Conservation (phyloP, 371 early-diverging fungal genomes). For the Mortierella sp. region DNA sequence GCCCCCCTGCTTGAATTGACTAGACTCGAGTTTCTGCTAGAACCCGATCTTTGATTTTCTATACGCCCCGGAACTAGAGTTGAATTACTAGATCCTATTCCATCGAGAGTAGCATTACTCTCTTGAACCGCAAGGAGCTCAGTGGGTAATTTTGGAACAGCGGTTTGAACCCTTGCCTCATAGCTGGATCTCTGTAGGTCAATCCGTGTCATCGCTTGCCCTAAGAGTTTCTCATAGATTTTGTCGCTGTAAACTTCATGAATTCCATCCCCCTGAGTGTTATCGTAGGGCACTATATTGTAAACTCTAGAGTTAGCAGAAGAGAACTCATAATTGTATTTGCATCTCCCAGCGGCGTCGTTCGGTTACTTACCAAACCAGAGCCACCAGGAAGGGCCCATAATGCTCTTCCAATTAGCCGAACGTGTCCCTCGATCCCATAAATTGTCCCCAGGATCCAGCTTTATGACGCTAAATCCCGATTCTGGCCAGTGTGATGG, state of each 20-base stretch:
- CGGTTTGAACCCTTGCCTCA: neutral
- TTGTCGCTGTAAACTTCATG: slow-evolving; percentile 63
- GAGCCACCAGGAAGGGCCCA: slow-evolving; percentile 60
- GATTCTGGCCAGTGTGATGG: slow-evolving; percentile 8
- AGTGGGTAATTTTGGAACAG: neutral
- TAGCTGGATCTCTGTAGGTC: neutral
- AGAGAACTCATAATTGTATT: neutral
- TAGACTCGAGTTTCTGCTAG: neutral
- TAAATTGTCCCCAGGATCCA: slow-evolving; percentile 39
- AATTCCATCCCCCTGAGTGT: slow-evolving; percentile 65
- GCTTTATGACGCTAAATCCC: slow-evolving; percentile 42
- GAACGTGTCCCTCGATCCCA: slow-evolving; percentile 56
- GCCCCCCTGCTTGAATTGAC: neutral
- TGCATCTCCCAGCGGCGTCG: neutral
- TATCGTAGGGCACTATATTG: slow-evolving; percentile 37
- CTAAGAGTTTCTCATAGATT: slow-evolving; percentile 55
- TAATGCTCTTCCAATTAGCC: slow-evolving; percentile 57
- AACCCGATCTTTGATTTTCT: neutral
- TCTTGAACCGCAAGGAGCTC: neutral
- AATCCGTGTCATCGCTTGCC: slow-evolving; percentile 57
- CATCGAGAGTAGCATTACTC: neutral
- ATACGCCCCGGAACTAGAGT: slow-evolving; percentile 7
- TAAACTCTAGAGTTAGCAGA: neutral
- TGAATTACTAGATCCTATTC: slow-evolving; percentile 27
- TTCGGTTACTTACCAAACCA: slow-evolving; percentile 55